Evolutionary conservation across 2,329 filamentous ascomycete genomes (phyloP).

Genomic region (Epichloe amarillans): DNA sequence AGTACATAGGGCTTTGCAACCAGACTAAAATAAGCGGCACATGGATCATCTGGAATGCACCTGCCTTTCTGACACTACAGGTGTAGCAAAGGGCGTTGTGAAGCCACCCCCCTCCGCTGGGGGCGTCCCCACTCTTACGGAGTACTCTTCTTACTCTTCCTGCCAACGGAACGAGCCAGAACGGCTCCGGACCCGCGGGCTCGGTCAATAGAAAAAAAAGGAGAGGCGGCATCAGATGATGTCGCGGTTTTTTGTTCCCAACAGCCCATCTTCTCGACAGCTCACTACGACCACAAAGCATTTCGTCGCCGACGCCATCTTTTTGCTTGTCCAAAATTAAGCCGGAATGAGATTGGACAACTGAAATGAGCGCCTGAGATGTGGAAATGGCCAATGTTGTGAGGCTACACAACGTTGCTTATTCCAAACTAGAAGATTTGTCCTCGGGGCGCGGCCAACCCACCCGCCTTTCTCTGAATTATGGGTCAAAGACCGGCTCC

Average conservation of each 20-base stretch:
- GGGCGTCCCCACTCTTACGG: no score
- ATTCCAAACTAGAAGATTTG: no score
- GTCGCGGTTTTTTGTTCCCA: neutral
- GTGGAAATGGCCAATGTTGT: no score
- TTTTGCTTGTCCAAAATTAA: no score
- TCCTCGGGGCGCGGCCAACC: neutral
- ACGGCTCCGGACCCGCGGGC: neutral
- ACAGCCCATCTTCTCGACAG: neutral
- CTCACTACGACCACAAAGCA: neutral
- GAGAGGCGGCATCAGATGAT: neutral
- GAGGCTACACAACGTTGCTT: no score
- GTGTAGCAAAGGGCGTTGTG: neutral
- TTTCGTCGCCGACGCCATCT: neutral
- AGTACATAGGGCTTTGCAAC: constrained; percentile 4
- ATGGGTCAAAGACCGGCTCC: neutral
- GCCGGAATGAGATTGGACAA: no score
- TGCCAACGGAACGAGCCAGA: neutral
- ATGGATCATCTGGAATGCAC: neutral
- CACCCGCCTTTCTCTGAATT: neutral
- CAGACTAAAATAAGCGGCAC: neutral
- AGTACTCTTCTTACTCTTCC: no score
- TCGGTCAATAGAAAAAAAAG: neutral
- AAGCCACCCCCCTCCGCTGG: neutral
- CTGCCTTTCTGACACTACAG: no score
- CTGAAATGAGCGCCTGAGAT: no score